phyloP scores from a whole-genome alignment of 2,329 filamentous ascomycete genomes.

The Aspergillus latus region DNA sequence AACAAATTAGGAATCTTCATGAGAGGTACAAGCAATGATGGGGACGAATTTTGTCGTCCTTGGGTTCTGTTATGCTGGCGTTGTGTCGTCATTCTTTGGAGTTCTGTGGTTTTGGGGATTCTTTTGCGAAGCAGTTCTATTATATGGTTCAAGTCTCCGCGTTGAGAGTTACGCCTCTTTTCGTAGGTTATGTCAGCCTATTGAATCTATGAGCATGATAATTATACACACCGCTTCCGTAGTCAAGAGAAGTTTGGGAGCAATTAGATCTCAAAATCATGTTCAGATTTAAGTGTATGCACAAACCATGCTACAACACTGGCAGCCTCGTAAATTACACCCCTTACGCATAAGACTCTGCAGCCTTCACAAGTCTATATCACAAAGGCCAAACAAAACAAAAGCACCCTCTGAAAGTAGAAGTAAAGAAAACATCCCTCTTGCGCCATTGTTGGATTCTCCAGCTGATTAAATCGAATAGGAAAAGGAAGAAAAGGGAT shows the following conservation, averaged over 20 bases:
- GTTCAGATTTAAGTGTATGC: too few relatives aligned
- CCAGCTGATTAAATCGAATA: not conserved
- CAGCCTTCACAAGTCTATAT: conserved; percentile 12
- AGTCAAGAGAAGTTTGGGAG: too few relatives aligned
- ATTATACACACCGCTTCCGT: not conserved
- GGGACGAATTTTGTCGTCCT: not conserved
- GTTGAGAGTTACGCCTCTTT: not conserved
- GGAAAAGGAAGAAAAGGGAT: not conserved
- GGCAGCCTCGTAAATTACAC: conserved; percentile 11
- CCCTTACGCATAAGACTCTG: conserved; percentile 13
- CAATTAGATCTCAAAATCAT: not conserved
- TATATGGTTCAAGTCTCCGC: not conserved
- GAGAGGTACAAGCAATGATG: conserved; percentile 50
- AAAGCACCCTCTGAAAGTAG: not conserved
- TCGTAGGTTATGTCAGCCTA: conserved; percentile 1
- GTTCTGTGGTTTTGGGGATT: conserved; percentile 5
- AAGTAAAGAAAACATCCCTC: conserved; percentile 4
- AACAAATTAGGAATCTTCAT: conserved; percentile 73
- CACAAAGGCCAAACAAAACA: conserved; percentile 6
- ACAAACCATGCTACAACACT: too few relatives aligned
- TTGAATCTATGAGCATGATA: not conserved
- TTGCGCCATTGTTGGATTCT: conserved; percentile 1
- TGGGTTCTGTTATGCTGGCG: not conserved
- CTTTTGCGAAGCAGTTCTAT: conserved; percentile 1
- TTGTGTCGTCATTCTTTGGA: conserved; percentile 3